A percentile compares a stretch with the other conserved stretches of the same genome.
These are phyloP conservation scores for Amanita pseudoporphyria DNA, from an alignment of 768 basidiomycete genomes.

Conservation along the genomic window DNA sequence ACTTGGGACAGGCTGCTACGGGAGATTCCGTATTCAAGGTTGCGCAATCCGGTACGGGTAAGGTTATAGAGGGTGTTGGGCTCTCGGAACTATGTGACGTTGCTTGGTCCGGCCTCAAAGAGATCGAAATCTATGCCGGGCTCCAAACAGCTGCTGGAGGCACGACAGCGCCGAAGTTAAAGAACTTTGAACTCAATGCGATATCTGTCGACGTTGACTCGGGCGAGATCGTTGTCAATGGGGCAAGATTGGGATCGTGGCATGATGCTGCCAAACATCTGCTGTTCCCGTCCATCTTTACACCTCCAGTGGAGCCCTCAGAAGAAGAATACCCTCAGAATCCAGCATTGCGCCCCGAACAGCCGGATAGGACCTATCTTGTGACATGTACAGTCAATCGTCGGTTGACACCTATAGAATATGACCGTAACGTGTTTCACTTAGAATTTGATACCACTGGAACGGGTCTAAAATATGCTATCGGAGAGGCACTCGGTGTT, in stretches of 20 bases:
- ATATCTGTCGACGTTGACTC: conserved; percentile 54
- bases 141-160: conserved; percentile 13
- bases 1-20: conserved; percentile 55
- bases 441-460: conserved; percentile 89
- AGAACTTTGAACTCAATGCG: conserved; percentile 63
- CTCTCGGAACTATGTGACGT: conserved; percentile 42
- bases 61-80: conserved; percentile 36
- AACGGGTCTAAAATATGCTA: conserved; percentile 90
- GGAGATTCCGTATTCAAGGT: conserved; percentile 44
- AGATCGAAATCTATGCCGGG: conserved; percentile 34
- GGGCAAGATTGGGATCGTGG: conserved; percentile 58
- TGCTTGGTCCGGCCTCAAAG: conserved; percentile 60
- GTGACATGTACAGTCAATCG: conserved; percentile 92
- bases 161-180: conserved; percentile 24
- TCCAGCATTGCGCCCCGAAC: conserved; percentile 75
- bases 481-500: conserved; percentile 94
- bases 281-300: conserved; percentile 77
- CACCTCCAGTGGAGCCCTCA: conserved; percentile 29
- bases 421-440: conserved; percentile 99
- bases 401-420: conserved; percentile 88
- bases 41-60: conserved; percentile 35
- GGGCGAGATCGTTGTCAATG: conserved; percentile 49
- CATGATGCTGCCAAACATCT: conserved; percentile 85
- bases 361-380: conserved; percentile 84
- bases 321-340: conserved; percentile 46